Evolutionary conservation across 1,284 basidiomycete genomes (phyloP).

Genomic region (Sporisorium reilianum): DNA sequence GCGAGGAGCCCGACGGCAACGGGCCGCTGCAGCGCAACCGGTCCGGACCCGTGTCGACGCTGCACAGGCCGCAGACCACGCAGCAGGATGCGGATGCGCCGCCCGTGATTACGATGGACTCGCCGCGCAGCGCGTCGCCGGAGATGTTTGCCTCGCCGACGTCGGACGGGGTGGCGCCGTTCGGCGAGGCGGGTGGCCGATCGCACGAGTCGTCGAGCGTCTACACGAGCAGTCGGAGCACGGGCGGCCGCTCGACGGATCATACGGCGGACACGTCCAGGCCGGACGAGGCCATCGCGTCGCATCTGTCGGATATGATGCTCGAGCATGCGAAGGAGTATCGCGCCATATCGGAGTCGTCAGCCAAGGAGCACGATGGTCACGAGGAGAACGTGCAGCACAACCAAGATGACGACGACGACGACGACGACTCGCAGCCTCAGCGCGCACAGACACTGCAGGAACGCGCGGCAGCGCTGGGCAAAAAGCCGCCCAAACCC

Average conservation of each 20-base stretch:
- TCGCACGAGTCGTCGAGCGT: slow-evolving; percentile 5
- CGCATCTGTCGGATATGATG: slow-evolving; percentile 18
- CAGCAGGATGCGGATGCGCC: not conserved
- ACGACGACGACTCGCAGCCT: slow-evolving; percentile 4
- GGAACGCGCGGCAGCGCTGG: slow-evolving; percentile 26
- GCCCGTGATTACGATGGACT: slow-evolving; percentile 29
- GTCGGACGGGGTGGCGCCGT: slow-evolving; percentile 4
- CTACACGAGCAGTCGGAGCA: slow-evolving; percentile 15
- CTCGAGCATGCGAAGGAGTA: slow-evolving; percentile 15
- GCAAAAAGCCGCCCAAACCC: slow-evolving; percentile 8
- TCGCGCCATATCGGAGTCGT: not conserved
- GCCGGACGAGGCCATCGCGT: slow-evolving; percentile 20
- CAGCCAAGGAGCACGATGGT: not conserved
- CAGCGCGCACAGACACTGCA: slow-evolving; percentile 11
- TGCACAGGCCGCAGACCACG: slow-evolving; percentile 18
- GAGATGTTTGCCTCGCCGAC: slow-evolving; percentile 26
- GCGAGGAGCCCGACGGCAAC: slow-evolving; percentile 26
- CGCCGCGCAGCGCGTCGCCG: slow-evolving; percentile 21
- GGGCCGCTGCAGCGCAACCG: slow-evolving; percentile 35
- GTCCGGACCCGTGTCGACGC: slow-evolving; percentile 28
- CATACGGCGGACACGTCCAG: slow-evolving; percentile 12
- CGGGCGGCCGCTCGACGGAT: slow-evolving; percentile 4
- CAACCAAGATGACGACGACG: not conserved
- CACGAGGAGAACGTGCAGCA: not conserved
- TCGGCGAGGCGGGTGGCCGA: not conserved